These are phyloP conservation scores for Cercospora sp. DNA, from an alignment of 2,329 filamentous ascomycete species.

Conservation along the genomic window DNA sequence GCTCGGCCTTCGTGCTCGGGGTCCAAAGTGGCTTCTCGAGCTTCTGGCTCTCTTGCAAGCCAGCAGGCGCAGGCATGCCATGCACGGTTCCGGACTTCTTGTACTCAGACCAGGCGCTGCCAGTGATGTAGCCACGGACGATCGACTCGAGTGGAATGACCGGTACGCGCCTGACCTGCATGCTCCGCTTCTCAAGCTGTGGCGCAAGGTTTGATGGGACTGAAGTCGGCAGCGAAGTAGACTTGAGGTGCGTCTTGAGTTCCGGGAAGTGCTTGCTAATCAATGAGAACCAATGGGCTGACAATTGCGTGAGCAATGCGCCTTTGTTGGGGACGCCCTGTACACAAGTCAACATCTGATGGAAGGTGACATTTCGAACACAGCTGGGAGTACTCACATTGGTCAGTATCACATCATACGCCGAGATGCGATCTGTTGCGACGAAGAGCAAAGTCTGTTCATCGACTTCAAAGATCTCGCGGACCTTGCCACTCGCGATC, in stretches of 20 bases:
- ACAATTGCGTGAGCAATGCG: slow-evolving; percentile 65
- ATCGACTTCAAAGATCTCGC: slow-evolving; percentile 76
- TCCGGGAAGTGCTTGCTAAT: slow-evolving; percentile 57
- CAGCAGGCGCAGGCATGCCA: slow-evolving; percentile 67
- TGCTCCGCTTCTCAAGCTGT: slow-evolving; percentile 62
- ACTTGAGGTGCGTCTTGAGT: slow-evolving; percentile 65
- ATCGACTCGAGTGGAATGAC: slow-evolving; percentile 81
- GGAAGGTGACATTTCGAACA: not conserved
- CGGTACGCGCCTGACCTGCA: slow-evolving; percentile 72
- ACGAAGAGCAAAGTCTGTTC: slow-evolving; percentile 74
- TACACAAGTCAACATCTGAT: not conserved
- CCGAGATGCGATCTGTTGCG: slow-evolving; percentile 86
- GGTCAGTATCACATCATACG: slow-evolving; percentile 87
- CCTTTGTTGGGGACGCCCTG: slow-evolving; percentile 70
- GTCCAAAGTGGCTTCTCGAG: slow-evolving; percentile 72
- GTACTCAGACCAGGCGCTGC: slow-evolving; percentile 81
- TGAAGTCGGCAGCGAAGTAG: slow-evolving; percentile 55
- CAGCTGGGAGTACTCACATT: slow-evolving; percentile 56
- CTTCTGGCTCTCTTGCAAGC: slow-evolving; percentile 68
- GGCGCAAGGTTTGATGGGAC: slow-evolving; percentile 43
- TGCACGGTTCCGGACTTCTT: slow-evolving; percentile 73
- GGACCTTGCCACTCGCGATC: slow-evolving; percentile 70
- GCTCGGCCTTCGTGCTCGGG: slow-evolving; percentile 81
- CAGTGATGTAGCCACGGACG: slow-evolving; percentile 87
- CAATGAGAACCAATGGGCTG: slow-evolving; percentile 67